Conservation (phyloP, 2,329 filamentous ascomycete species). For the Teratosphaeria nubilosa region DNA sequence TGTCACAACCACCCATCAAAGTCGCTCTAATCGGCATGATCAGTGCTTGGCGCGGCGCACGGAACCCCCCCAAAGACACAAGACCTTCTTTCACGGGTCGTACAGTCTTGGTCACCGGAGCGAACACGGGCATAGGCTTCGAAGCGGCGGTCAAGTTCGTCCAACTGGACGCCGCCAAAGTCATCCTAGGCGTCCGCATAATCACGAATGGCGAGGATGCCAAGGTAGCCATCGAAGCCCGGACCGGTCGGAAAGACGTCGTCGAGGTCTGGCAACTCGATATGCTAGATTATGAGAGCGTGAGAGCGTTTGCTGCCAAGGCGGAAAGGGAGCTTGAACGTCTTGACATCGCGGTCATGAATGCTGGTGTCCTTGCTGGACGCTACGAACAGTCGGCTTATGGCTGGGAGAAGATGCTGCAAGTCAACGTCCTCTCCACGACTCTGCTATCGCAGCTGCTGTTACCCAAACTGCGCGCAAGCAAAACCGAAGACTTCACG, state of each 20-base stretch:
- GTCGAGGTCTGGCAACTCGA: slow-evolving; percentile 24
- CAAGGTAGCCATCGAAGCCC: slow-evolving; percentile 20
- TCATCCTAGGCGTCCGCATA: slow-evolving; percentile 30
- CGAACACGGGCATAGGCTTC: slow-evolving; percentile 30
- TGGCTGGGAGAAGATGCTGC: slow-evolving; percentile 38
- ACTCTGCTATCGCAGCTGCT: slow-evolving; percentile 45
- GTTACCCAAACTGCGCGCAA: slow-evolving; percentile 18
- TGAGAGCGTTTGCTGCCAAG: slow-evolving; percentile 16
- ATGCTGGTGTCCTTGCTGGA: slow-evolving; percentile 27
- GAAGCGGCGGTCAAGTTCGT: slow-evolving; percentile 30
- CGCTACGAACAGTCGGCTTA: slow-evolving; percentile 18
- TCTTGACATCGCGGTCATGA: slow-evolving; percentile 30
- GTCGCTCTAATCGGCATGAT: neutral
- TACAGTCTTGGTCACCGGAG: slow-evolving; percentile 23
- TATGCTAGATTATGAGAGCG: slow-evolving; percentile 15
- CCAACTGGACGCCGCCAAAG: slow-evolving; percentile 24
- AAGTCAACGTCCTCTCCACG: slow-evolving; percentile 50
- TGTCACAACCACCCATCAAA: neutral
- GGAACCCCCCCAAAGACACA: neutral
- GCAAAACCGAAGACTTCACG: slow-evolving; percentile 3
- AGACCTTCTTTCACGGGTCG: slow-evolving; percentile 10
- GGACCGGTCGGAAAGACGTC: slow-evolving; percentile 17
- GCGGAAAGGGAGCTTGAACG: slow-evolving; percentile 14
- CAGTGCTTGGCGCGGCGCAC: neutral
- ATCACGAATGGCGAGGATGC: slow-evolving; percentile 27